Conservation (phyloP, 768 basidiomycete species). For the Pleurotus cornucopiae region DNA sequence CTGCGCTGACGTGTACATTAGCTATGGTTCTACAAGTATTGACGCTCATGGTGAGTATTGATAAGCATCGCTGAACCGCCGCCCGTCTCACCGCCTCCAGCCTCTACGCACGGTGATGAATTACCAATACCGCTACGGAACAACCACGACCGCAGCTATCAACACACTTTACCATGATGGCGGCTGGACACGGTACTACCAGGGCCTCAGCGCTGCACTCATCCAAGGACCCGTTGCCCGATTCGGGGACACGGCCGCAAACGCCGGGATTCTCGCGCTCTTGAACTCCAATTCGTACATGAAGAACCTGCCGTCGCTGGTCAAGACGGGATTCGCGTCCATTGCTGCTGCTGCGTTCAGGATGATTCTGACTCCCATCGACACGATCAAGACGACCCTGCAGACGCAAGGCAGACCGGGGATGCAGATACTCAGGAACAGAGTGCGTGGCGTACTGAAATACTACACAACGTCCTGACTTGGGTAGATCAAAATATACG, state of each 20-base stretch:
- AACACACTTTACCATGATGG: conserved; percentile 73
- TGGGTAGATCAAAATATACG: conserved; percentile 64
- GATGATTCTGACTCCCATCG: conserved; percentile 90
- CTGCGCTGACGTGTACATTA: conserved; percentile 15
- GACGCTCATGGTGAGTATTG: conserved; percentile 61
- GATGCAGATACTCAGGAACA: conserved; percentile 54
- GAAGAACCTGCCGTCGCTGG: conserved; percentile 50
- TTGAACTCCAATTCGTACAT: conserved; percentile 74
- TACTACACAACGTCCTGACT: background rate
- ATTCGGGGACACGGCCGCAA: conserved; percentile 95
- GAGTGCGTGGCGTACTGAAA: conserved; percentile 37
- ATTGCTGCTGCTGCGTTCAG: conserved; percentile 80
- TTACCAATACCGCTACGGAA: conserved; percentile 91
- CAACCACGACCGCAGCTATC: conserved; percentile 60
- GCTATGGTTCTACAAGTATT: conserved; percentile 96
- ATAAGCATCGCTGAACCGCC: background rate
- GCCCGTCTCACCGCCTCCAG: conserved; percentile 26
- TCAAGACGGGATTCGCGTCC: conserved; percentile 80
- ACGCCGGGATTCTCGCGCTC: conserved; percentile 86
- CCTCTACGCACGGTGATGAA: conserved; percentile 98
- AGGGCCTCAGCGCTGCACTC: conserved; percentile 81
- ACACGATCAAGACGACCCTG: conserved; percentile 93
- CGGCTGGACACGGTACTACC: conserved; percentile 81
- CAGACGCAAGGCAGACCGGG: conserved; percentile 85
- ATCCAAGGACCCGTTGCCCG: conserved; percentile 81